These are phyloP conservation scores for Knufia fluminis DNA, from an alignment of 2,329 filamentous ascomycete genomes.

Conservation along the genomic window DNA sequence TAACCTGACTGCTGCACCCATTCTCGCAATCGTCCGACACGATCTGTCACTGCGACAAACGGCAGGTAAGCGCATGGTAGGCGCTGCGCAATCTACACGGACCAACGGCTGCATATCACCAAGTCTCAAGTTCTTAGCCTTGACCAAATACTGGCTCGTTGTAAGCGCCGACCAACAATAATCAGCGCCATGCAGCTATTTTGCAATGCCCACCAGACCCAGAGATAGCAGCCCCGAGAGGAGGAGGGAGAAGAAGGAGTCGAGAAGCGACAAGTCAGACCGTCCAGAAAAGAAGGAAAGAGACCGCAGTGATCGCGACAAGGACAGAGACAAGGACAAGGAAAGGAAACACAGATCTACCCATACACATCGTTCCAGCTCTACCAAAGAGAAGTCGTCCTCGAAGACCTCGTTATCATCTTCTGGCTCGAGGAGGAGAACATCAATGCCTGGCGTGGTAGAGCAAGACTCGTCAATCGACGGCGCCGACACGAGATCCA, in stretches of 20 bases:
- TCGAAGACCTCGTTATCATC: constrained; percentile 23
- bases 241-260: constrained; percentile 18
- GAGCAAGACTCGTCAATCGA: constrained; percentile 12
- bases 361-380: constrained; percentile 15
- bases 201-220: constrained; percentile 21
- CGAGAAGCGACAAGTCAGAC: constrained; percentile 12
- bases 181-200: constrained; percentile 19
- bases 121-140: neutral
- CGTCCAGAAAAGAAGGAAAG: constrained; percentile 2
- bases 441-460: constrained; percentile 24
- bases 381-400: constrained; percentile 18
- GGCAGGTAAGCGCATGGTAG: neutral
- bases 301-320: constrained; percentile 2
- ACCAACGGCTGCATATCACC: neutral
- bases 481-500: constrained; percentile 34
- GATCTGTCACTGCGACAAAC: neutral
- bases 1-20: neutral
- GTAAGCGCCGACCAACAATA: constrained; percentile 16
- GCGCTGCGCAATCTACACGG: neutral
- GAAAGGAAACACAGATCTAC: constrained; percentile 14
- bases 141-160: neutral
- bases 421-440: constrained; percentile 22
- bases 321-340: constrained; percentile 13
- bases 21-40: neutral
- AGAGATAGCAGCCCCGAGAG: constrained; percentile 21